phyloP scores from a whole-genome alignment of 306 rosid species.

The Trichosanthes cucumerina region DNA sequence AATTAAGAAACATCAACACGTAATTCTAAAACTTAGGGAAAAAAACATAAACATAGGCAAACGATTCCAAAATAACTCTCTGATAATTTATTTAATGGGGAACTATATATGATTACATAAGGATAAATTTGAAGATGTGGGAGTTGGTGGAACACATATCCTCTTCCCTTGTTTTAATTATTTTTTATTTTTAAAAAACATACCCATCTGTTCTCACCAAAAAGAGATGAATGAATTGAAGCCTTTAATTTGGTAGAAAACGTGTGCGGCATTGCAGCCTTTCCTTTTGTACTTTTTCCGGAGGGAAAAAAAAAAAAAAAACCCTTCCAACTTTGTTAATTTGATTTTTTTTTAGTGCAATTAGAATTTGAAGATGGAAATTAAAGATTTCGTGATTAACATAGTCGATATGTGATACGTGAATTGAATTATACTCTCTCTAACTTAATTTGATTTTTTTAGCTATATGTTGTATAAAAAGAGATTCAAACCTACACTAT shows the following conservation, averaged over 20 bases:
- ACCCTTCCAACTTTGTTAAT: too few relatives aligned
- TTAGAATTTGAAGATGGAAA: too few relatives aligned
- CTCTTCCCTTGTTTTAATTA: background rate
- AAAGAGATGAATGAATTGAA: conserved; percentile 2
- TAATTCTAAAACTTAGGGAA: background rate
- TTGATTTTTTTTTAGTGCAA: too few relatives aligned
- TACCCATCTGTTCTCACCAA: background rate
- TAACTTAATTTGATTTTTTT: too few relatives aligned
- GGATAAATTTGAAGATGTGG: conserved; percentile 5
- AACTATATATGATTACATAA: background rate
- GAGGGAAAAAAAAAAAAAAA: background rate
- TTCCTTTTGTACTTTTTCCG: background rate
- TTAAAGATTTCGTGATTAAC: too few relatives aligned
- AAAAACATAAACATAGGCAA: background rate
- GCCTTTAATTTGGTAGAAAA: conserved; percentile 3
- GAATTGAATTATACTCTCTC: too few relatives aligned
- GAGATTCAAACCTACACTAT: too few relatives aligned
- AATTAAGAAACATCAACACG: background rate
- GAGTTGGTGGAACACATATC: conserved; percentile 8
- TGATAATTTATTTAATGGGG: background rate
- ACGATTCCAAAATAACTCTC: background rate
- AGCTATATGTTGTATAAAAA: too few relatives aligned
- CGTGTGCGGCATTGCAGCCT: background rate
- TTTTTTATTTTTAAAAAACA: background rate
- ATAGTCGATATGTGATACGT: too few relatives aligned